A percentile compares a stretch with the other conserved stretches of the same genome.
Conservation (phyloP, 2,329 filamentous ascomycete genomes). For the Teratosphaeria gauchensis region DNA sequence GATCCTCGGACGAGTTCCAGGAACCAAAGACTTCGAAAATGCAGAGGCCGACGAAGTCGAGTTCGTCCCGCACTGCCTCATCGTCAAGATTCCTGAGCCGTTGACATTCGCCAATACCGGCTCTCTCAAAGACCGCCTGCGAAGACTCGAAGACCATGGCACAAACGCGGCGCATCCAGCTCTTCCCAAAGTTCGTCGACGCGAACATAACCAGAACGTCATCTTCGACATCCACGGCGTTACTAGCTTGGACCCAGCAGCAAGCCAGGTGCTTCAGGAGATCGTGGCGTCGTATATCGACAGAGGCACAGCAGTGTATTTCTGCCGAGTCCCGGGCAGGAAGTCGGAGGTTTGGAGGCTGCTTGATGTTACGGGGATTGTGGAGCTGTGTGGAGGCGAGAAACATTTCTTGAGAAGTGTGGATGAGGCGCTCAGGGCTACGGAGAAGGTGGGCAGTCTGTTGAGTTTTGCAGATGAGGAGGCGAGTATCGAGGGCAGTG, state of each 20-base stretch:
- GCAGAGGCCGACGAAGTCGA: conserved; percentile 62
- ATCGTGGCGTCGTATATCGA: conserved; percentile 76
- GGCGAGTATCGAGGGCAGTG: not conserved
- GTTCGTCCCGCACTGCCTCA: conserved; percentile 82
- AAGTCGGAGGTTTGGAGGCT: conserved; percentile 53
- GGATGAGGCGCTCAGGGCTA: conserved; percentile 61
- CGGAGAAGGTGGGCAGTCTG: not conserved
- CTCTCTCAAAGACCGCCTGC: conserved; percentile 72
- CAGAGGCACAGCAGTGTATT: conserved; percentile 67
- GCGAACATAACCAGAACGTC: conserved; percentile 81
- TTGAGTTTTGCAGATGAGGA: not conserved
- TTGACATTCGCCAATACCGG: conserved; percentile 93
- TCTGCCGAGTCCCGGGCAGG: conserved; percentile 47
- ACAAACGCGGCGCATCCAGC: conserved; percentile 70
- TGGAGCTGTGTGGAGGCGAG: conserved; percentile 69
- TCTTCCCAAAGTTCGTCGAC: conserved; percentile 63
- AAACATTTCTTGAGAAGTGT: conserved; percentile 73
- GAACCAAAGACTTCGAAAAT: conserved; percentile 72
- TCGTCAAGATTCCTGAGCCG: conserved; percentile 95
- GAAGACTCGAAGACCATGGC: conserved; percentile 83
- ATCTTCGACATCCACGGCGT: conserved; percentile 99
- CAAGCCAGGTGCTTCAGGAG: conserved; percentile 81
- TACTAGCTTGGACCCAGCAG: conserved; percentile 84
- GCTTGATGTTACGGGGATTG: conserved; percentile 72
- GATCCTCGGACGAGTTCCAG: conserved; percentile 81